Percentiles rank a stretch among this genome's conserved stretches.
These are phyloP conservation scores for Peronospora belbahrii DNA, from an alignment of 352 stramenopile genomes.

Conservation along the genomic window DNA sequence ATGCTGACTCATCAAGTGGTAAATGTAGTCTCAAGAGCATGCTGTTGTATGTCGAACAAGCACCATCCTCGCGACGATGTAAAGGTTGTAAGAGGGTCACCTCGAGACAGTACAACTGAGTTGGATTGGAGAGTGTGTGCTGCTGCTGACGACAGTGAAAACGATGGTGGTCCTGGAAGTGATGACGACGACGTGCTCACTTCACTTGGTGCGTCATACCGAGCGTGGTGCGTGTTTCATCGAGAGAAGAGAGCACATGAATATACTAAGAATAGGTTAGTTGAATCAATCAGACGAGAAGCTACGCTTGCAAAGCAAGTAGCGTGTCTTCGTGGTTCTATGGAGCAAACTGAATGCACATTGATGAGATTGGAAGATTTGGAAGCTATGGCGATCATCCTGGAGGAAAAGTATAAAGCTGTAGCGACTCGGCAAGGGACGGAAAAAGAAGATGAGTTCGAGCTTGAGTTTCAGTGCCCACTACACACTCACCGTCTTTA, in stretches of 20 bases:
- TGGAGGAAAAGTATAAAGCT: conserved; percentile 1
- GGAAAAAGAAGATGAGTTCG: conserved; percentile 1
- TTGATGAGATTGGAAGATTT: conserved; percentile 26
- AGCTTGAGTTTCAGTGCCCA: conserved; percentile 2
- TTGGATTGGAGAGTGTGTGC: background rate
- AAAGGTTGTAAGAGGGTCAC: conserved; percentile 9
- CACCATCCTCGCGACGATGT: conserved; percentile 13
- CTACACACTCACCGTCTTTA: conserved; percentile 7
- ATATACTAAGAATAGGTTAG: conserved; percentile 27
- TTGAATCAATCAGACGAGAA: conserved; percentile 18
- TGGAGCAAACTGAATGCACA: conserved; percentile 12
- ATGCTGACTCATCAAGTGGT: conserved; percentile 7
- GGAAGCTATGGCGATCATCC: conserved; percentile 2
- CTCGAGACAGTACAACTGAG: conserved; percentile 11
- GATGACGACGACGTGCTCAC: conserved; percentile 27
- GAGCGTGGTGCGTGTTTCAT: conserved; percentile 22
- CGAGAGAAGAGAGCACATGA: conserved; percentile 28
- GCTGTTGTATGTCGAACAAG: conserved; percentile 15
- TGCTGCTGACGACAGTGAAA: background rate
- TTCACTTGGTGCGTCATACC: conserved; percentile 22
- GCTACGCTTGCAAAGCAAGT: conserved; percentile 13
- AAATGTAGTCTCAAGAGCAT: conserved; percentile 3
- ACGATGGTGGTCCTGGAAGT: conserved; percentile 18
- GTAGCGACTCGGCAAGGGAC: background rate
- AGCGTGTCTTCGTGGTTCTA: conserved; percentile 7